Base-by-base conservation (phyloP, 371 early-diverging fungal species). In the Mortierella sp. region DNA sequence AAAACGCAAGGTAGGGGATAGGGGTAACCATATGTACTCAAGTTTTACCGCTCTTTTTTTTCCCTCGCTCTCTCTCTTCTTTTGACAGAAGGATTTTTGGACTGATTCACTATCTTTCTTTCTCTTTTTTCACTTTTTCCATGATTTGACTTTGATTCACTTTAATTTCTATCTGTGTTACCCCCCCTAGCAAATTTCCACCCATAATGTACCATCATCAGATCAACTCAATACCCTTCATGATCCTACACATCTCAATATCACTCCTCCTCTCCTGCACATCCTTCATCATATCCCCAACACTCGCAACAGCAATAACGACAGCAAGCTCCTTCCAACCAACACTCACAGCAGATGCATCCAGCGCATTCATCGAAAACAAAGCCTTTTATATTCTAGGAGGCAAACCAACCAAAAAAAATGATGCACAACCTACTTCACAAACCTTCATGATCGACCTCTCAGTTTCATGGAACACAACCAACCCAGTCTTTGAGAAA, bases 361-460 rank as follows among this genome's bases (percentile, higher is more conserved):
- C 62, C 11, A 62, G 62, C 24, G 62, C 45, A 1, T 62, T 45
- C 24, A 43, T 43, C 24, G 62, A 40, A 24, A 26, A 26, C 43
- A 14, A 62, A 43, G 22, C 14, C 18, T 28, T 62, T 20, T 62
- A 62, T 32, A 62, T 62, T 45, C 39, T 62, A 2, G 62, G 62
- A 14, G 45, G 62, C 22, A 60, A 20, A 37, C 37, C 39, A 8
- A 39, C 62, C 0, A 32, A 14, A 45, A 51, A 51, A n/a, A 51
- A 51, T 22, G n/a, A n/a, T 18, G 28, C 24, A 9, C 24, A 55
- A 5, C 24, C 28, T 18, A 22, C 18, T 26, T 43, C 39, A 62
- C n/a, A 62, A 43, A 32, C 62, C 6, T 62, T 62, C 45, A 43
- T 43, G 62, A 37, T 62, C 62, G 26, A 62, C 22, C 43, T 62